Percentiles rank a stretch among this genome's conserved stretches.
These are phyloP conservation scores for Penicillium silybi DNA, from an alignment of 495 filamentous ascomycete genomes.

Conservation along the genomic window DNA sequence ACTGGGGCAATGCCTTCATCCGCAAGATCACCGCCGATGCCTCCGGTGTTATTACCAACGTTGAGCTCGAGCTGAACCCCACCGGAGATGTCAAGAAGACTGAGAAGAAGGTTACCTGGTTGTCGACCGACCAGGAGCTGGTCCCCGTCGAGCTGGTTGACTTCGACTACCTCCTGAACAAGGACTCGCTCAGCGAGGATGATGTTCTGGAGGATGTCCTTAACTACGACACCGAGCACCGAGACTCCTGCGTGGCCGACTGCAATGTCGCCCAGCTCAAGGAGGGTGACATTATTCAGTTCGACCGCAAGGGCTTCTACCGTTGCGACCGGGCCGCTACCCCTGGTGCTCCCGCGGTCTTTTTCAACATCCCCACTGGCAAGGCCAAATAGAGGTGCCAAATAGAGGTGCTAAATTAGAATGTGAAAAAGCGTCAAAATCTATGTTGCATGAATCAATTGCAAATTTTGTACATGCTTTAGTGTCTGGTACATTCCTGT, in stretches of 20 bases:
- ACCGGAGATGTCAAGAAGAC: slow-evolving; percentile 88
- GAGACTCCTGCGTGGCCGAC: slow-evolving; percentile 72
- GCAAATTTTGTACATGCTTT: neutral
- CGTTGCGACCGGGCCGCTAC: slow-evolving; percentile 63
- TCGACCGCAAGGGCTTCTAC: slow-evolving; percentile 91
- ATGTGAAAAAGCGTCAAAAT: too few species aligned
- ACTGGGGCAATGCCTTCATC: slow-evolving; percentile 90
- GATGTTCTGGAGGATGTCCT: slow-evolving; percentile 79
- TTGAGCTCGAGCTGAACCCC: slow-evolving; percentile 78
- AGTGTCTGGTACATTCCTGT: too few species aligned
- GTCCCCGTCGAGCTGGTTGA: slow-evolving; percentile 82
- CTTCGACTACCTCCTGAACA: slow-evolving; percentile 89
- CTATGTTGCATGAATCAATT: neutral
- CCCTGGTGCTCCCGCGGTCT: slow-evolving; percentile 60
- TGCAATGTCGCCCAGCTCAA: slow-evolving; percentile 71
- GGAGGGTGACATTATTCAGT: slow-evolving; percentile 85
- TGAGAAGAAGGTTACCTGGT: slow-evolving; percentile 94
- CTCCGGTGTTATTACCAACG: slow-evolving; percentile 53
- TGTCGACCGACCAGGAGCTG: slow-evolving; percentile 70
- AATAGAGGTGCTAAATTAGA: slow-evolving; percentile 28
- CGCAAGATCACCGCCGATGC: slow-evolving; percentile 62
- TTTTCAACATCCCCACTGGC: slow-evolving; percentile 77
- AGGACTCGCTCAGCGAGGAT: slow-evolving; percentile 81
- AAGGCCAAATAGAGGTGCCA: slow-evolving; percentile 44
- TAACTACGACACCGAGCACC: slow-evolving; percentile 69